Evolutionary conservation across 352 stramenopile species (phyloP).

Genomic region (Phytopythium chamaehyphon): DNA sequence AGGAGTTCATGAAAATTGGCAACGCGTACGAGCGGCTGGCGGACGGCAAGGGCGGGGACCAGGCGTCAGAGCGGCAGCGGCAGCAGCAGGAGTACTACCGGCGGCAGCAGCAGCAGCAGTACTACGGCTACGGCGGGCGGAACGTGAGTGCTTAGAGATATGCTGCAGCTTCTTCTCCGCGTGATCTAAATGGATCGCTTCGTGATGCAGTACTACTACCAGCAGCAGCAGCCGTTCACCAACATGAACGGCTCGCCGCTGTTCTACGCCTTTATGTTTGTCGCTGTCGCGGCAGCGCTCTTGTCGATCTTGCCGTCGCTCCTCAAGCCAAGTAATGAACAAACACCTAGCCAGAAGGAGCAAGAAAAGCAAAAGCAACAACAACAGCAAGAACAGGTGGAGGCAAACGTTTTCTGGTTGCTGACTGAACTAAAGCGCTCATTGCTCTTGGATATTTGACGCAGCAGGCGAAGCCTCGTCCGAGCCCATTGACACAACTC

Average conservation of each 20-base stretch:
- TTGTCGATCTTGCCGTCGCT: conserved; percentile 35
- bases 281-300: conserved; percentile 38
- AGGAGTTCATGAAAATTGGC: conserved; percentile 75
- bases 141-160: conserved; percentile 14
- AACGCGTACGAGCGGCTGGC: conserved; percentile 65
- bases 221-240: conserved; percentile 27
- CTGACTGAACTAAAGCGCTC: not conserved
- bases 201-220: conserved; percentile 20
- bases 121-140: conserved; percentile 23
- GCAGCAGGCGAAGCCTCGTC: conserved; percentile 9
- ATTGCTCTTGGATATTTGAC: not conserved
- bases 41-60: conserved; percentile 17
- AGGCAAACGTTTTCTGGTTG: too few relatives aligned
- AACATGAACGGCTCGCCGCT: conserved; percentile 35
- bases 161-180: not conserved
- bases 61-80: conserved; percentile 10
- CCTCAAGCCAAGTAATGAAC: conserved; percentile 9
- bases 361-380: too few relatives aligned
- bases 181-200: not conserved
- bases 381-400: not conserved
- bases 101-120: conserved; percentile 45
- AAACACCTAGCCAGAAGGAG: not conserved
- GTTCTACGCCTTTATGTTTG: conserved; percentile 42
- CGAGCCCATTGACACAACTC: conserved; percentile 42
- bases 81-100: conserved; percentile 43